A percentile compares a stretch with the other conserved stretches of the same genome.
Conservation (phyloP, 2,329 filamentous ascomycete species). For the Rhinocladiella mackenziei region DNA sequence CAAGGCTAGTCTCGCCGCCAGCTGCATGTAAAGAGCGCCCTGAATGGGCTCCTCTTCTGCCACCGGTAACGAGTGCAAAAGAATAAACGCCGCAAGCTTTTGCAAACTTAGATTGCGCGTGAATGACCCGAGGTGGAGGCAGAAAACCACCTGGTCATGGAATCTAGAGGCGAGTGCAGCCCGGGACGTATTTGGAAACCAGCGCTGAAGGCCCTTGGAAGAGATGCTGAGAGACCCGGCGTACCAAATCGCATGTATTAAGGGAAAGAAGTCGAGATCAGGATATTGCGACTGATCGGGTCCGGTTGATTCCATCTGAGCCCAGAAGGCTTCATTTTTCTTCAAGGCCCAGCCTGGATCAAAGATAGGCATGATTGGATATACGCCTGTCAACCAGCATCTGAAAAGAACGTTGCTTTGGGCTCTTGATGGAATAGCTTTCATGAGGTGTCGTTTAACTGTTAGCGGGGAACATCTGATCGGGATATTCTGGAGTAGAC, state of each 20-base stretch:
- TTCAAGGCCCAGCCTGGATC: constrained; percentile 42
- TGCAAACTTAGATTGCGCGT: constrained; percentile 45
- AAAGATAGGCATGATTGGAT: constrained; percentile 44
- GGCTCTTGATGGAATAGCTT: constrained; percentile 41
- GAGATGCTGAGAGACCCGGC: constrained; percentile 46
- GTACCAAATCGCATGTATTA: constrained; percentile 48
- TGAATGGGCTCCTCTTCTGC: constrained; percentile 49
- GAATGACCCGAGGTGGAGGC: constrained; percentile 43
- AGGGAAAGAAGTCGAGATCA: constrained; percentile 42
- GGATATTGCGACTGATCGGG: constrained; percentile 38
- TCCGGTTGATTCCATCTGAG: constrained; percentile 34
- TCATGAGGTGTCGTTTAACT: constrained; percentile 41
- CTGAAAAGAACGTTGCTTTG: constrained; percentile 47
- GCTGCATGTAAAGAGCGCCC: constrained; percentile 47
- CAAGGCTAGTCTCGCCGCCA: constrained; percentile 41
- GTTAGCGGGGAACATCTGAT: constrained; percentile 34
- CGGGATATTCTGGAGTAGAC: constrained; percentile 38
- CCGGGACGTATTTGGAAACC: constrained; percentile 29
- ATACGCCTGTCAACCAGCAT: constrained; percentile 46
- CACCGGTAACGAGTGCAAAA: constrained; percentile 46
- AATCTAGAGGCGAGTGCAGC: constrained; percentile 38
- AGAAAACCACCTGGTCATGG: constrained; percentile 43
- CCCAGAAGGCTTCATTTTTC: constrained; percentile 44
- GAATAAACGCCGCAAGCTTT: constrained; percentile 45
- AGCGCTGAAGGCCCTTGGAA: constrained; percentile 30